These are phyloP conservation scores for Leccinum uliginosum DNA, from an alignment of 768 basidiomycete genomes.

Conservation along the genomic window DNA sequence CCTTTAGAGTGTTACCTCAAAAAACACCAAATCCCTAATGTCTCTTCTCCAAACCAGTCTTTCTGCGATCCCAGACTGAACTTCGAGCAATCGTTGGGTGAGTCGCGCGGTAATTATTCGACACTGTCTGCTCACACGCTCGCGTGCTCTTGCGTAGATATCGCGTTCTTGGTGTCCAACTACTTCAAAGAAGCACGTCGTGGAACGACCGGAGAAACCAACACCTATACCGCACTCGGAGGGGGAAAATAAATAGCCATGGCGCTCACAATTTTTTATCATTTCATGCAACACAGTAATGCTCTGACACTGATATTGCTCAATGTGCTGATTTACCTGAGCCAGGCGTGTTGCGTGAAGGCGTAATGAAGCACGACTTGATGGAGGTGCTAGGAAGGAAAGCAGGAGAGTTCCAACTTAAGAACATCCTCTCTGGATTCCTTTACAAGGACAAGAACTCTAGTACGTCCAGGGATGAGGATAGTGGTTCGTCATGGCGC, in stretches of 20 bases:
- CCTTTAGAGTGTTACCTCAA: not conserved
- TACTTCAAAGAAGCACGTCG: constrained; percentile 67
- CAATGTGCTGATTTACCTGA: not conserved
- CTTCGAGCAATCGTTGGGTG: constrained; percentile 92
- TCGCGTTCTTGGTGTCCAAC: constrained; percentile 83
- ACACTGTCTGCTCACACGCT: not conserved
- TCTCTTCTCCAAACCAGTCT: constrained; percentile 40
- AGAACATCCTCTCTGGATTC: constrained; percentile 19
- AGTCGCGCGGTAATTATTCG: constrained; percentile 19
- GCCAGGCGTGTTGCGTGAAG: constrained; percentile 11
- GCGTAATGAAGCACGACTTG: constrained; percentile 13
- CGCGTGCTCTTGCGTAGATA: constrained; percentile 40
- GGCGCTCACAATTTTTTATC: constrained; percentile 17
- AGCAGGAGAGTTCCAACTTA: constrained; percentile 7
- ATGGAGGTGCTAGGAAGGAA: constrained; percentile 15
- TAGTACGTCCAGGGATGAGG: constrained; percentile 2
- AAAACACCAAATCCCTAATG: not conserved
- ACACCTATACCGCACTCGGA: constrained; percentile 30
- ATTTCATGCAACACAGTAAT: constrained; percentile 21
- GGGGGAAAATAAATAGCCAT: constrained; percentile 13
- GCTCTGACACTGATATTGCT: not conserved
- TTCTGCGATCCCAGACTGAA: constrained; percentile 95
- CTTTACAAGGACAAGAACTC: constrained; percentile 22
- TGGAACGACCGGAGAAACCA: constrained; percentile 26
- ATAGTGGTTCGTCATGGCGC: not conserved